Evolutionary conservation across 192 early-diverging fungal genomes (phyloP), one percentile per base, ranked within the genome.

Genomic region (Backusella circina): DNA sequence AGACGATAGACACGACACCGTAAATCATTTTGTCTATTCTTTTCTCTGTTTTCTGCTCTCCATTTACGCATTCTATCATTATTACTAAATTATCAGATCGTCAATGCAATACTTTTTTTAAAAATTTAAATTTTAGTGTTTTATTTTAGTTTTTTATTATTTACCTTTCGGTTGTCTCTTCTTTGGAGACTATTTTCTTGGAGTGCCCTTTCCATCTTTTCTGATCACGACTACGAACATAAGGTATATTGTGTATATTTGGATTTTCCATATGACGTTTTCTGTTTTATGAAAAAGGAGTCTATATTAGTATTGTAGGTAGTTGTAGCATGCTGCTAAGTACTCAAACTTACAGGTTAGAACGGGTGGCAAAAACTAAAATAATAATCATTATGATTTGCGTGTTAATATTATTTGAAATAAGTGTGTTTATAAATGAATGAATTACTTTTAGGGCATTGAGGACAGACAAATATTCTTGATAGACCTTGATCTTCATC

Each of bases 1-100:
- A 89, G 80, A 1, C 89, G 84, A 78, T 93, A 93, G 1, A 93
- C 91, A 65, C 91, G 90, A 68, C 91, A 93, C 4, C 91, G 80
- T 79, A 93, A 80, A 61, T 93, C 91, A 65, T 93, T 93, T 51
- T 88, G 82, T 35, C 87, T 77, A 67, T 93, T 86, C 47, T 86
- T 86, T 64, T 86, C 85, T 67, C 83, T 77, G 51, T 86, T 86
- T 74, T 80, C 82, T 51, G 80, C 80, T 71, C 85, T 65, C 85
- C 85, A 86, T 51, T 81, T 83, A 18, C 85, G 82, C 85, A 86
- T 86, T 23, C 85, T 80, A 77, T 70, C 69, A 70, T 70, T 70
- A 70, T 70, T 70, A 23, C 68, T 70, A 23, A 70, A 70, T 23
- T 33, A 73, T 73, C 72, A 74, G 54, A 74, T 44, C 44, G 51